Conservation (phyloP, 2,329 filamentous ascomycete genomes). For the Parascedosporium putredinis region DNA sequence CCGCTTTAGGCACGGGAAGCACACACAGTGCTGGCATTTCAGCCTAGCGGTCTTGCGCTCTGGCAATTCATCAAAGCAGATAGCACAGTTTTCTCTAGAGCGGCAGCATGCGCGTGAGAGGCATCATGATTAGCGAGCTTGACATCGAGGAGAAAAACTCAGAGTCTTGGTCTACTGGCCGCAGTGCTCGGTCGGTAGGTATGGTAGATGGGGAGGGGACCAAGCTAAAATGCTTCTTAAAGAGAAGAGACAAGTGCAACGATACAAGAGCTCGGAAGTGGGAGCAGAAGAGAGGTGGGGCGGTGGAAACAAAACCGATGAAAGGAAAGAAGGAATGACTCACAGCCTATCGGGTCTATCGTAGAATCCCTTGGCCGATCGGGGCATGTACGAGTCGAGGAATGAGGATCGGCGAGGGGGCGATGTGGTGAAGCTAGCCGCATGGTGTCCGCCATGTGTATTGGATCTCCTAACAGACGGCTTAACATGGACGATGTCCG, state of each 20-base stretch:
- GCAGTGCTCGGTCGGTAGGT: too few species aligned
- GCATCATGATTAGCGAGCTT: constrained; percentile 5
- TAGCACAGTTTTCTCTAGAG: constrained; percentile 57
- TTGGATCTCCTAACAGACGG: constrained; percentile 6
- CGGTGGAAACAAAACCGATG: too few species aligned
- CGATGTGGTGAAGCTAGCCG: constrained; percentile 6
- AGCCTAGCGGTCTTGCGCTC: constrained; percentile 57
- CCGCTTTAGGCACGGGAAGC: constrained; percentile 61
- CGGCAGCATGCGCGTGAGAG: background rate
- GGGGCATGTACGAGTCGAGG: background rate
- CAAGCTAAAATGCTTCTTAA: too few species aligned
- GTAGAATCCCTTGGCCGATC: background rate
- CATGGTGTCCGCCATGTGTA: constrained; percentile 2
- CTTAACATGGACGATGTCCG: constrained; percentile 6
- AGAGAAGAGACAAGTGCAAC: background rate
- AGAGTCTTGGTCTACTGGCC: too few species aligned
- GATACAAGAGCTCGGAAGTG: too few species aligned
- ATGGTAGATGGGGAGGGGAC: too few species aligned
- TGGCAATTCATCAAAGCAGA: constrained; percentile 60
- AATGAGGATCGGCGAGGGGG: constrained; percentile 3
- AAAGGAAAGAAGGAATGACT: background rate
- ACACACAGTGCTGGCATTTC: constrained; percentile 73
- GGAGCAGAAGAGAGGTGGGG: too few species aligned
- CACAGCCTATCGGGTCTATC: background rate
- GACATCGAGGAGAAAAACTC: too few species aligned